phyloP scores from a whole-genome alignment of 2,329 filamentous ascomycete species.

The Pyrenophora tritici-repentis region DNA sequence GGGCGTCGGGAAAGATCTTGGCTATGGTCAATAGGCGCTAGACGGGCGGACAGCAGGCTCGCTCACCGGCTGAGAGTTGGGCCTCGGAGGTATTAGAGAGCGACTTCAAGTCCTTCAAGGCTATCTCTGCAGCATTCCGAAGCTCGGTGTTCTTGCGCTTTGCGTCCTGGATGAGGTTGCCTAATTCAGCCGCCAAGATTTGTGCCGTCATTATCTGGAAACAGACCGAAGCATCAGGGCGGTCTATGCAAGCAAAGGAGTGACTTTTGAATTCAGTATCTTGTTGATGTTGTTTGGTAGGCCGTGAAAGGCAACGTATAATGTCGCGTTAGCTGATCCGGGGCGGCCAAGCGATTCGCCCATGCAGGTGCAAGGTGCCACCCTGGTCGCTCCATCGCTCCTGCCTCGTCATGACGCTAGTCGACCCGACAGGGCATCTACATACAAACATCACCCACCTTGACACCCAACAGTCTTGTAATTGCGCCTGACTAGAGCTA shows the following conservation, averaged over 20 bases:
- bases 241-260: constrained; percentile 18
- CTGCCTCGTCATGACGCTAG: constrained; percentile 21
- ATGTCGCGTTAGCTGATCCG: constrained; percentile 18
- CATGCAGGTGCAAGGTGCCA: constrained; percentile 13
- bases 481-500: constrained; percentile 8
- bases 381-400: constrained; percentile 11
- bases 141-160: constrained; percentile 93
- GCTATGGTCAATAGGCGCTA: constrained; percentile 10
- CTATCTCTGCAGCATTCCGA: constrained; percentile 89
- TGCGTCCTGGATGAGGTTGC: constrained; percentile 91
- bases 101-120: constrained; percentile 83
- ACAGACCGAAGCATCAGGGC: constrained; percentile 29
- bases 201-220: constrained; percentile 78
- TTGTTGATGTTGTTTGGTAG: constrained; percentile 24
- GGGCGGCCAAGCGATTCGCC: constrained; percentile 24
- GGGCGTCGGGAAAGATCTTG: constrained; percentile 80
- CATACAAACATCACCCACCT: constrained; percentile 16
- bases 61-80: constrained; percentile 71
- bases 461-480: constrained; percentile 8
- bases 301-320: constrained; percentile 15
- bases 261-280: constrained; percentile 2
- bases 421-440: constrained; percentile 13
- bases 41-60: neutral
- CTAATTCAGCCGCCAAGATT: constrained; percentile 84
- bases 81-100: constrained; percentile 76